Conservation (phyloP, 805 yeast species). For the Candida maltosa region DNA sequence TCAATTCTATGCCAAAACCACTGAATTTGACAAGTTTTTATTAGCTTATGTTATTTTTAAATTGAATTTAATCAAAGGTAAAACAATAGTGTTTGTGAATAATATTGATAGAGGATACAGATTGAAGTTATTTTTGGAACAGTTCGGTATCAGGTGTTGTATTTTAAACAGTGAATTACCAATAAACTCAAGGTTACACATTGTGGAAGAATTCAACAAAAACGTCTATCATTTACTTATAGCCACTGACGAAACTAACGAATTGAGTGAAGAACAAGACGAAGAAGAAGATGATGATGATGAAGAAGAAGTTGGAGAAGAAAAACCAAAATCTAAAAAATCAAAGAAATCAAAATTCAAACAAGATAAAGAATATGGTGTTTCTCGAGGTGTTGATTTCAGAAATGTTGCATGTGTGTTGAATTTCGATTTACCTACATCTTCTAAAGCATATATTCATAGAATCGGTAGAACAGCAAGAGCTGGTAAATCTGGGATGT, state of each 20-base stretch:
- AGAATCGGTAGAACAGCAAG: slow-evolving; percentile 97
- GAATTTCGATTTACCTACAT: slow-evolving; percentile 89
- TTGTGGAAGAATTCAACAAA: slow-evolving; percentile 92
- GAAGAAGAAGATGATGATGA: slow-evolving; percentile 42
- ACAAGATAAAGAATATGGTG: slow-evolving; percentile 81
- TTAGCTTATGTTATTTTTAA: slow-evolving; percentile 90
- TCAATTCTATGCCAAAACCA: slow-evolving; percentile 83
- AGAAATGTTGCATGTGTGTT: slow-evolving; percentile 93
- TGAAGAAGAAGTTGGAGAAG: slow-evolving; percentile 16
- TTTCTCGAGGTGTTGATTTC: slow-evolving; percentile 95
- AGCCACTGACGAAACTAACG: slow-evolving; percentile 89
- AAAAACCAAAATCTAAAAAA: slow-evolving; percentile 27
- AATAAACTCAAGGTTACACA: slow-evolving; percentile 86
- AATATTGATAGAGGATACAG: slow-evolving; percentile 94
- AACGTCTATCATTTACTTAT: slow-evolving; percentile 82
- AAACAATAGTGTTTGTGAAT: slow-evolving; percentile 86
- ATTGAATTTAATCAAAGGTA: slow-evolving; percentile 83
- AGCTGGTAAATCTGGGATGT: slow-evolving; percentile 93
- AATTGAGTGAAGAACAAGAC: slow-evolving; percentile 48
- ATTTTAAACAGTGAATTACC: slow-evolving; percentile 92
- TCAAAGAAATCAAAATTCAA: slow-evolving; percentile 26
- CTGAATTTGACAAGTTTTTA: slow-evolving; percentile 88
- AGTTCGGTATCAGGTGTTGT: slow-evolving; percentile 87
- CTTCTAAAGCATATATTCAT: slow-evolving; percentile 87
- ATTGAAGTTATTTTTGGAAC: slow-evolving; percentile 84